Evolutionary conservation across 2,329 filamentous ascomycete genomes (phyloP).

Genomic region (Setomelanomma holmii): DNA sequence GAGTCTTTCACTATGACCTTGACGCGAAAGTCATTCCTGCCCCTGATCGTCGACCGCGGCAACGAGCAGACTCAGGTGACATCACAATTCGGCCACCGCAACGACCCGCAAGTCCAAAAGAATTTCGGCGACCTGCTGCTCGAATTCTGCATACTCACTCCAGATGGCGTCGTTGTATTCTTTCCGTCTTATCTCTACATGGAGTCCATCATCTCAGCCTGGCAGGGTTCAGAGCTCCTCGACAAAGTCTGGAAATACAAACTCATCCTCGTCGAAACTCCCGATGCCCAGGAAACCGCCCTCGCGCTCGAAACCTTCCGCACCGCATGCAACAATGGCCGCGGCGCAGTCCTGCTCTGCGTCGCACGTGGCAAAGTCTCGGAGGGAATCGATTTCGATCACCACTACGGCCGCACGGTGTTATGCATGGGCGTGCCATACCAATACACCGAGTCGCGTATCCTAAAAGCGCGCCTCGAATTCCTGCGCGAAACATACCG

Average conservation of each 20-base stretch:
- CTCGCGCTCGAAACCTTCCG: conserved; percentile 95
- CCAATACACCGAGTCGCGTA: conserved; percentile 97
- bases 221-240: conserved; percentile 97
- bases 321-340: conserved; percentile 95
- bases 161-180: conserved; percentile 98
- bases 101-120: conserved; percentile 93
- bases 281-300: conserved; percentile 95
- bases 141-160: conserved; percentile 94
- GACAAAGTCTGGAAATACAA: conserved; percentile 99
- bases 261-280: conserved; percentile 95
- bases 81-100: conserved; percentile 92
- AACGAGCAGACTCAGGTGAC: conserved; percentile 94
- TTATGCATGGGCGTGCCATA: conserved; percentile 97
- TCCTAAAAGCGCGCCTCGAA: conserved; percentile 92
- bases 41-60: conserved; percentile 95
- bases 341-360: conserved; percentile 90
- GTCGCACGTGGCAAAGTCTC: conserved; percentile 97
- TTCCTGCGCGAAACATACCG: conserved; percentile 97
- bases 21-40: conserved; percentile 90
- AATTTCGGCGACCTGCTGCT: conserved; percentile 95
- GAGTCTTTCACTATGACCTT: conserved; percentile 98
- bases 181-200: conserved; percentile 99
- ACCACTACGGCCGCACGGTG: conserved; percentile 96
- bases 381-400: conserved; percentile 98
- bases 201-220: conserved; percentile 99